Evolutionary conservation across 768 basidiomycete genomes (phyloP).

Genomic region (Podaxis rugospora): DNA sequence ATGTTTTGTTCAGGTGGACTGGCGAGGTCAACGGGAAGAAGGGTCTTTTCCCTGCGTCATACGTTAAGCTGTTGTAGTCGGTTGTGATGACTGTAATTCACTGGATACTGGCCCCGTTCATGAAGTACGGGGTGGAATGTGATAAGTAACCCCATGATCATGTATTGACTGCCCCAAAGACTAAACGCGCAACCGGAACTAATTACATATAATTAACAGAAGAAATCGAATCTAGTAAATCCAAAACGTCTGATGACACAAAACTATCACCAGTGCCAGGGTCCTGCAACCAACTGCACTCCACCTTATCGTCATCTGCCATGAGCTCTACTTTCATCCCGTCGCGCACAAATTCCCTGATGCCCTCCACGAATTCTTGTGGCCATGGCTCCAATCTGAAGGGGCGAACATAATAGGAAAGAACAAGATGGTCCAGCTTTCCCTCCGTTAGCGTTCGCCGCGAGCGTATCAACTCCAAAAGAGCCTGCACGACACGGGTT

Average conservation of each 20-base stretch:
- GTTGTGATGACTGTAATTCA: background rate
- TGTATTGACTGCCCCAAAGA: background rate
- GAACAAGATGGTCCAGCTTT: no score
- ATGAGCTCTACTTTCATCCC: background rate
- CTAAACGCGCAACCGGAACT: background rate
- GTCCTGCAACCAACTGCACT: background rate
- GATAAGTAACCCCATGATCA: background rate
- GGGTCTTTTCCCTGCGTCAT: conserved; percentile 66
- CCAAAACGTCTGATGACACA: background rate
- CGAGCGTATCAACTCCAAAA: no score
- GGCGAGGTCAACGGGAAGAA: conserved; percentile 54
- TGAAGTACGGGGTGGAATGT: background rate
- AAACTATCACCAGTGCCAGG: background rate
- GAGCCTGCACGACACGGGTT: no score
- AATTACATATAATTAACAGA: background rate
- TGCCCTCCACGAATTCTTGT: no score
- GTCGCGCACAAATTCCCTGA: background rate
- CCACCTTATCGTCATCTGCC: background rate
- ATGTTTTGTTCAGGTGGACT: conserved; percentile 51
- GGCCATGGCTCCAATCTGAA: no score
- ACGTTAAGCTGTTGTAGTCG: conserved; percentile 53
- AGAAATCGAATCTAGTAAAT: background rate
- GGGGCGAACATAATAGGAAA: no score
- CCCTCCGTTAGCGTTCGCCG: no score
- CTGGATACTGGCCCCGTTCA: background rate